Evolutionary conservation across 2,329 filamentous ascomycete species (phyloP).

Genomic region (Xylaria sp.): DNA sequence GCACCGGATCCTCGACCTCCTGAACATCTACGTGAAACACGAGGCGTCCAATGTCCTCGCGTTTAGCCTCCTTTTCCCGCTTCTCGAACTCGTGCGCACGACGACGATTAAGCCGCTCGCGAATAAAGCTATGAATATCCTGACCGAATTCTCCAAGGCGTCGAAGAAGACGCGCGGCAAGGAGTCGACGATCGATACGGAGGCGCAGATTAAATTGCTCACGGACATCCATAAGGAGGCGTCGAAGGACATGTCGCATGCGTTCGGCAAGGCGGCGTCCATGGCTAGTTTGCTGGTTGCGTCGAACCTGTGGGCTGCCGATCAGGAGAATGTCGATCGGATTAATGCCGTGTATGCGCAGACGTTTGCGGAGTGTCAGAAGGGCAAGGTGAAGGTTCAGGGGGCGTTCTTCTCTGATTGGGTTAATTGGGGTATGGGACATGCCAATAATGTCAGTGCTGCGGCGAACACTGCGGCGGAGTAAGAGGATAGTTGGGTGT

Average conservation of each 20-base stretch:
- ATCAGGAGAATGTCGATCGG: constrained; percentile 47
- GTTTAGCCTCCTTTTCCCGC: constrained; percentile 66
- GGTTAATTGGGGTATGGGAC: constrained; percentile 64
- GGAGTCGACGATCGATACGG: constrained; percentile 37
- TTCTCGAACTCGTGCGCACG: constrained; percentile 70
- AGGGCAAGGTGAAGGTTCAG: constrained; percentile 55
- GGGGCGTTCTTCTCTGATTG: constrained; percentile 65
- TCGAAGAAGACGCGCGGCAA: constrained; percentile 51
- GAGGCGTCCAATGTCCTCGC: constrained; percentile 64
- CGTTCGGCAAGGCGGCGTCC: constrained; percentile 70
- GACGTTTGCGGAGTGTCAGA: constrained; percentile 55
- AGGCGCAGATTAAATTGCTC: constrained; percentile 53
- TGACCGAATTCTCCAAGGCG: constrained; percentile 66
- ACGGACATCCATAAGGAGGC: constrained; percentile 64
- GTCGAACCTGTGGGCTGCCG: constrained; percentile 52
- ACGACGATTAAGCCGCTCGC: constrained; percentile 71
- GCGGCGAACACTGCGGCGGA: background rate
- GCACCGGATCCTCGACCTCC: constrained; percentile 80
- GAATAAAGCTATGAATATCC: constrained; percentile 65
- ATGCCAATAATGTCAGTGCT: constrained; percentile 30
- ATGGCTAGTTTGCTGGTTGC: constrained; percentile 63
- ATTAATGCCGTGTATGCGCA: constrained; percentile 60
- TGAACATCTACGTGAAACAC: constrained; percentile 78
- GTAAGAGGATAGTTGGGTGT: too few relatives aligned
- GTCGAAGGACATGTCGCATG: constrained; percentile 56